Base-by-base conservation (phyloP, 139 green algal species). In the Chlamydomonas sp. region DNA sequence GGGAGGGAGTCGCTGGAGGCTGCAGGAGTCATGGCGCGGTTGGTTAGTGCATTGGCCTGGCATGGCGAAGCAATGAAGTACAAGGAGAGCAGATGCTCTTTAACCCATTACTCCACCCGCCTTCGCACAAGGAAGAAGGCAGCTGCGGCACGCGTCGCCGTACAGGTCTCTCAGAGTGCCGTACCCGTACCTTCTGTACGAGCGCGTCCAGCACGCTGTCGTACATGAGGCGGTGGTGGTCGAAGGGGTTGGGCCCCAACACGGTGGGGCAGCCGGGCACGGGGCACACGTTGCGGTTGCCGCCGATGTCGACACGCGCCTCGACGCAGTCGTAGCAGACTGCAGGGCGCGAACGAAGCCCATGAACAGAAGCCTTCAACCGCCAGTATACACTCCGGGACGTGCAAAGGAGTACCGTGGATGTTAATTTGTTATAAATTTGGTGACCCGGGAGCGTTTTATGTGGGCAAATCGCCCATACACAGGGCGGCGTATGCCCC, bases 281-380 rank as follows among this genome's bases (percentile, higher is more conserved):
- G 0, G 90, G 90, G 81, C 90, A 93, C 31, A 83, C 66, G 80
- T 93, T 93, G 63, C 76, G 80, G 5, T 76, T 74, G 84, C 90
- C 90, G 62, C 90, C 90, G 14, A 93, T 88, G 2, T 81, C 80
- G 61, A 93, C 83, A 3, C 78, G 66, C 18, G 77, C 57, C 31
- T 93, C 84, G 57, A 93, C 81, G 63, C 90, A 91, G 75, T 93
- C 90, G 31, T 93, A 93, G 75, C 90, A 91, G 18, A 85, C 90
- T 93, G 83, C 85, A 59, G 58, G 61, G 14, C 68, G 31, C 31
- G 31, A 49, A 58, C 75, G 12, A 85, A 75, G 12, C 15, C 68
- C 16, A 17, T 16, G 17, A 75, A 16, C 68, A n/a, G 68, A 17
- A 75, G 68, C 16, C 17, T 75, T n/a, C 16, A 75, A n/a, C 68